These are phyloP conservation scores for Brettanomyces bruxellensis DNA, from an alignment of 805 yeast genomes.

Conservation along the genomic window DNA sequence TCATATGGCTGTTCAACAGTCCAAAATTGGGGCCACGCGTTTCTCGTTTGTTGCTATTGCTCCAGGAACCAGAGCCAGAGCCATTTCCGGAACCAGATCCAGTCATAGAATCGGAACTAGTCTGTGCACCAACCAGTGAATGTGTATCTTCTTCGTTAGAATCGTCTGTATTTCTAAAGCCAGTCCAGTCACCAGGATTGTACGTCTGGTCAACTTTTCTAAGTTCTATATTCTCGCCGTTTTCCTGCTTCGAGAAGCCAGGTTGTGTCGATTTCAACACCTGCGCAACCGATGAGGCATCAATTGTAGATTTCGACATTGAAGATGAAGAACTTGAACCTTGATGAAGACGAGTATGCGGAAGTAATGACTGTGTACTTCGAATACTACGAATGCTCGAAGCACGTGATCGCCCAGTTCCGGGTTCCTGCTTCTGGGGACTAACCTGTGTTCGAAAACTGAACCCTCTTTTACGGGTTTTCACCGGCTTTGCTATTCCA, in stretches of 20 bases:
- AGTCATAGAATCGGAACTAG: not conserved
- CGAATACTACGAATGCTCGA: not conserved
- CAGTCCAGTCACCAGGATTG: constrained; percentile 16
- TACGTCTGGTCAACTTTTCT: constrained; percentile 22
- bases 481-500: constrained; percentile 14
- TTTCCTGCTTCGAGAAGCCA: no score
- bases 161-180: constrained; percentile 9
- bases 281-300: not conserved
- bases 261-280: constrained; percentile 1
- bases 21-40: not conserved
- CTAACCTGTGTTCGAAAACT: constrained; percentile 56
- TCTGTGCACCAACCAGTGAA: not conserved
- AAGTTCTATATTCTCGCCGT: constrained; percentile 20
- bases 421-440: constrained; percentile 31
- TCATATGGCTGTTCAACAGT: constrained; percentile 1
- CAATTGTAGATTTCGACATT: not conserved
- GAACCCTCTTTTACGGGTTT: constrained; percentile 50
- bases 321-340: no score
- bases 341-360: not conserved
- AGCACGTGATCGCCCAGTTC: constrained; percentile 14
- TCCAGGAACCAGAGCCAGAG: no score
- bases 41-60: no score
- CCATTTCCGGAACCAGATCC: not conserved
- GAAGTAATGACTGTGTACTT: not conserved
- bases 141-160: constrained; percentile 3